Evolutionary conservation across 352 stramenopile genomes (phyloP), one percentile per base, ranked within the genome.

Genomic region (Aphanomyces stellatus): DNA sequence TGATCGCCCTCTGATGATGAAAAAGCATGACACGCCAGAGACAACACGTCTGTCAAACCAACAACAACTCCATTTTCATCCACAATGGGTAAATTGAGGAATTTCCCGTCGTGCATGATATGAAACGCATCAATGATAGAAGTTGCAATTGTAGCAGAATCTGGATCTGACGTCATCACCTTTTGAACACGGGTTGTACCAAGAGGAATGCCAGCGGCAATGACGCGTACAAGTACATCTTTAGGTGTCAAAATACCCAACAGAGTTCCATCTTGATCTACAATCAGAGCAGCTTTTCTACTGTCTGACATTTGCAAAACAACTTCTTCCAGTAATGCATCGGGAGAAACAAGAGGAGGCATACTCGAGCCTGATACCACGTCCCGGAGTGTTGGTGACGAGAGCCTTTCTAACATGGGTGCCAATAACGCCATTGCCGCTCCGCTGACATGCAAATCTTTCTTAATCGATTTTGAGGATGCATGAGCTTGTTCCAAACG

Each of bases 231-330:
- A 72, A 99, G 86, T 63, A 99, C 81, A 74, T 99, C 96, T 79
- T 99, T 99, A 31, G 97, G 96, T 0, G 95, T 98, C 67, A 99
- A 98, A 67, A 99, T 99, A 49, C 96, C 96, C 42, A 98, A 78
- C 2, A 99, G 77, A 24, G 72, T 68, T n/a, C 81, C 72, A 7
- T 78, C 74, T 2, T 86, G 77, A 2, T 85, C 87, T 0, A 96
- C 79, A 11, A 96, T 76, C 17, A 96, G 73, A 24, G 78, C 87
- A 19, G 86, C 85, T 60, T 89, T 88, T 62, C 87, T 88, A 0
- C 81, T 81, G 28, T 88, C 79, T 3, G 84, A 81, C 73, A 96
- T 96, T 56, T 84, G 80, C 41, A 79, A 72, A 25, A 87, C 86
- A 13, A 88, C 87, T 24, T 93, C 79, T 35, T 74, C 77, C 43